Evolutionary conservation across 176 grass and related monocot genomes (phyloP), one percentile per base, ranked within the genome.

Genomic region (Rhynchospora breviuscula): DNA sequence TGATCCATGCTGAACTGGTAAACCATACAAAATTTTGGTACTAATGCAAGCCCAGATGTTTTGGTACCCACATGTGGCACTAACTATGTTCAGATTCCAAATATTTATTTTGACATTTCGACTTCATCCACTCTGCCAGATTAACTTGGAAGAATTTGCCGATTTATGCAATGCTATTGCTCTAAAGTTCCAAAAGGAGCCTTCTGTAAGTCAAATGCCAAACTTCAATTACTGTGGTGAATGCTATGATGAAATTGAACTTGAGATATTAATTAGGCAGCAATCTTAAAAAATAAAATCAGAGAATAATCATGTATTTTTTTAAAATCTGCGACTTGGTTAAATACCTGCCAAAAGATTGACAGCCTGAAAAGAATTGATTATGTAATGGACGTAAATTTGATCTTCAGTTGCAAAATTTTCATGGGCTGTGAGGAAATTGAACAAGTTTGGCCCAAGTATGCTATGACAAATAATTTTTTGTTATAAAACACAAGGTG

Each of bases 131-230:
- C 45, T 22, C 80, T 65, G 85, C 48, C 89, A 98, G 95, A 89
- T 98, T 86, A 98, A 94, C n/a, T 79, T 89, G 1, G 95, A 98
- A 89, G 95, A 98, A 87, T 98, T 98, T 87, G 86, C 84, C 64
- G 93, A 94, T 11, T 83, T 98, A 22, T 98, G 92, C 91, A 98
- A 93, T 90, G 81, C 95, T 25, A 98, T 98, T 90, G 95, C 89
- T 74, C 92, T 95, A 58, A 90, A 89, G 79, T 98, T 98, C 61
- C 95, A 93, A 89, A 98, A 93, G 86, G 95, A 98, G 87, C 89
- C 95, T 85, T 74, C 84, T 26, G 95, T 98, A 94, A 86, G 92
- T 93, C 89, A 35, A 84, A 68, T 80, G 72, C 48, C 21, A 76
- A 53, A 76, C 72, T 76, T 49, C 6, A 8, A 54, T 29, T 54